A percentile compares a stretch with the other conserved stretches of the same genome.
phyloP scores from a whole-genome alignment of 192 early-diverging fungal genomes.

The Coemansia javaensis region DNA sequence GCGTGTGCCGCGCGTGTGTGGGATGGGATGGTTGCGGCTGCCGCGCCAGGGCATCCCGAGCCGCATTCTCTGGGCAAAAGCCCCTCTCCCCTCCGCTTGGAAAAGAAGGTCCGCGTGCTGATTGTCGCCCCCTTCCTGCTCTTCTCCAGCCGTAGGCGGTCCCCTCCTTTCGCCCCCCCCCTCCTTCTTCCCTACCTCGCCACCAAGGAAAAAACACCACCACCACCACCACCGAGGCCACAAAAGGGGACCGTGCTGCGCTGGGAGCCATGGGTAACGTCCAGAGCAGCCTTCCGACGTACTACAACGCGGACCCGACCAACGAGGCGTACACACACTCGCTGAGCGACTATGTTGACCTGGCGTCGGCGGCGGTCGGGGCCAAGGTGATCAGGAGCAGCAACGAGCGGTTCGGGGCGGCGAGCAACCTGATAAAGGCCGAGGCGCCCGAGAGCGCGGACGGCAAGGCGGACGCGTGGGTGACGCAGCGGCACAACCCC shows the following conservation, averaged over 20 bases:
- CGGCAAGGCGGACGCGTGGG: conserved; percentile 71
- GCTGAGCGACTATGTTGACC: conserved; percentile 51
- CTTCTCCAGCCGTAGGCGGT: too few species aligned
- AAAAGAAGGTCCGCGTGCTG: too few species aligned
- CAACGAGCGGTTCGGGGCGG: conserved; percentile 84
- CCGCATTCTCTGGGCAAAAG: too few species aligned
- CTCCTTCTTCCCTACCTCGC: too few species aligned
- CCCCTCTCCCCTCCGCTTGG: too few species aligned
- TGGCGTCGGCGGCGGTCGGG: conserved; percentile 64
- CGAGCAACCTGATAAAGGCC: conserved; percentile 65
- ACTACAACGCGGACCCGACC: conserved; percentile 49
- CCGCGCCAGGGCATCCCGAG: too few species aligned
- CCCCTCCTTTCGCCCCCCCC: too few species aligned
- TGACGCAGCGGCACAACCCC: conserved; percentile 82
- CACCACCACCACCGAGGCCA: too few species aligned
- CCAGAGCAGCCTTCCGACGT: conserved; percentile 43
- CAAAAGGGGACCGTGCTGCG: not conserved
- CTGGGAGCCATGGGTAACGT: conserved; percentile 44
- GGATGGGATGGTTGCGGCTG: too few species aligned
- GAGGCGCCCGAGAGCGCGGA: conserved; percentile 1
- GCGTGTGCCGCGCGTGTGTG: too few species aligned
- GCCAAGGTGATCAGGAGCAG: conserved; percentile 68
- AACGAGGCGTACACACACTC: conserved; percentile 38
- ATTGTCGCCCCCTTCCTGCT: too few species aligned
- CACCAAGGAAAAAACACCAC: not conserved